Evolutionary conservation across 495 filamentous ascomycete genomes (phyloP).

Genomic region (Collariella sp.): DNA sequence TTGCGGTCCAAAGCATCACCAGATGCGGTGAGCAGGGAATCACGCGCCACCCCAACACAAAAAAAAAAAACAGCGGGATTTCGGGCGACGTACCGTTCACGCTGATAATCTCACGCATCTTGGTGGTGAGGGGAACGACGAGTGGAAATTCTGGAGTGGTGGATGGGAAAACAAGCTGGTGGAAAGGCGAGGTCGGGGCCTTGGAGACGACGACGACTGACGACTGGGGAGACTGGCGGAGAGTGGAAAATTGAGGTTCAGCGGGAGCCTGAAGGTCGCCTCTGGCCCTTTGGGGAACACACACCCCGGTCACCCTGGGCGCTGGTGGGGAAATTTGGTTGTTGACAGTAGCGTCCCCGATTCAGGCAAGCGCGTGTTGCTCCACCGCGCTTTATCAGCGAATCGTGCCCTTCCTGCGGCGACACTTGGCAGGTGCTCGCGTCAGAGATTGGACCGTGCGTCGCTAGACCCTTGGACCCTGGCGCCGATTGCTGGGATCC

Average conservation of each 20-base stretch:
- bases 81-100: slow-evolving; percentile 77
- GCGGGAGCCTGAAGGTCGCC: slow-evolving; percentile 24
- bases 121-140: slow-evolving; percentile 30
- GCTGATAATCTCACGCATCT: slow-evolving; percentile 98
- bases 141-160: slow-evolving; percentile 13
- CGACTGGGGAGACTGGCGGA: slow-evolving; percentile 23
- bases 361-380: slow-evolving; percentile 23
- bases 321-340: slow-evolving; percentile 32
- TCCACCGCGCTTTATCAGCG: slow-evolving; percentile 19
- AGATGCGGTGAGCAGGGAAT: slow-evolving; percentile 27
- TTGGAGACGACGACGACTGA: slow-evolving; percentile 10
- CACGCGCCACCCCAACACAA: slow-evolving; percentile 21
- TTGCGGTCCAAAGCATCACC: slow-evolving; percentile 5
- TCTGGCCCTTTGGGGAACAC: too few species aligned
- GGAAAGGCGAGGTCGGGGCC: slow-evolving; percentile 7
- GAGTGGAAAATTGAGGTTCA: slow-evolving; percentile 28
- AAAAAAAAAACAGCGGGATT: slow-evolving; percentile 10
- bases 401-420: slow-evolving; percentile 8
- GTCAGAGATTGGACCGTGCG: slow-evolving; percentile 3
- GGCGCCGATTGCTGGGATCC: not conserved
- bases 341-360: slow-evolving; percentile 29
- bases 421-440: not conserved
- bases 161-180: slow-evolving; percentile 15
- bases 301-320: too few species aligned
- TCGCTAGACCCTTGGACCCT: not conserved